Percentiles rank a stretch among this genome's conserved stretches.
Conservation (phyloP, 2,329 filamentous ascomycete species). For the Cordyceps tenuipes region DNA sequence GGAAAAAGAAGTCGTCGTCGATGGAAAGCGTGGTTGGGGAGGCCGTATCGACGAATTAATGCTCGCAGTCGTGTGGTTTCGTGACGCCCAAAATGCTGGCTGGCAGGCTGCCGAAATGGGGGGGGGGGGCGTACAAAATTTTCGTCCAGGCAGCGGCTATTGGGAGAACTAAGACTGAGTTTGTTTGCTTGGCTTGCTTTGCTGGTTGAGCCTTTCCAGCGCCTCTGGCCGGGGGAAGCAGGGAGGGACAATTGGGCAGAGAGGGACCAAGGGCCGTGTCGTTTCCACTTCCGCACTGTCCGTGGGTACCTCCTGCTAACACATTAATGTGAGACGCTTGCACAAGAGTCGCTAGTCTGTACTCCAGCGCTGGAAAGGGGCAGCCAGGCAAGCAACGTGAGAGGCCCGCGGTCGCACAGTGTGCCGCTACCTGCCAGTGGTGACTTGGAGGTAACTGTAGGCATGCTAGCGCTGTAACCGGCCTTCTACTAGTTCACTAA, state of each 20-base stretch:
- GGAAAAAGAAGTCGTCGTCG: slow-evolving; percentile 19
- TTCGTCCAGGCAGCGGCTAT: slow-evolving; percentile 19
- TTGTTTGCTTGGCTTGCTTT: neutral
- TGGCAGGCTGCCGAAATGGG: neutral
- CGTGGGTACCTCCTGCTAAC: neutral
- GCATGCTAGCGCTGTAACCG: no score
- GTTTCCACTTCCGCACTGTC: neutral
- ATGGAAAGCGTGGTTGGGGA: slow-evolving; percentile 23
- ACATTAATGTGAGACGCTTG: neutral
- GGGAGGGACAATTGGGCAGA: neutral
- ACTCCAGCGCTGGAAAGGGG: neutral
- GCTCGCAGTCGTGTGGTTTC: slow-evolving; percentile 1
- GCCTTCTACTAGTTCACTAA: no score
- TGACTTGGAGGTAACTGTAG: neutral
- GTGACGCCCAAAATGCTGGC: slow-evolving; percentile 7
- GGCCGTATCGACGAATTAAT: slow-evolving; percentile 26
- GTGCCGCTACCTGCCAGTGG: neutral
- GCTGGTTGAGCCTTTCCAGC: neutral
- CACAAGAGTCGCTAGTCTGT: neutral
- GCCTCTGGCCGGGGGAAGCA: neutral
- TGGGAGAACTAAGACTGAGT: neutral
- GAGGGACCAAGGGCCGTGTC: neutral
- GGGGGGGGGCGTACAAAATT: slow-evolving; percentile 18
- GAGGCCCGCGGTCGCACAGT: no score
- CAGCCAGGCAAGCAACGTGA: neutral